Base-by-base conservation (phyloP, 768 basidiomycete species). In the Suillus alpinus region DNA sequence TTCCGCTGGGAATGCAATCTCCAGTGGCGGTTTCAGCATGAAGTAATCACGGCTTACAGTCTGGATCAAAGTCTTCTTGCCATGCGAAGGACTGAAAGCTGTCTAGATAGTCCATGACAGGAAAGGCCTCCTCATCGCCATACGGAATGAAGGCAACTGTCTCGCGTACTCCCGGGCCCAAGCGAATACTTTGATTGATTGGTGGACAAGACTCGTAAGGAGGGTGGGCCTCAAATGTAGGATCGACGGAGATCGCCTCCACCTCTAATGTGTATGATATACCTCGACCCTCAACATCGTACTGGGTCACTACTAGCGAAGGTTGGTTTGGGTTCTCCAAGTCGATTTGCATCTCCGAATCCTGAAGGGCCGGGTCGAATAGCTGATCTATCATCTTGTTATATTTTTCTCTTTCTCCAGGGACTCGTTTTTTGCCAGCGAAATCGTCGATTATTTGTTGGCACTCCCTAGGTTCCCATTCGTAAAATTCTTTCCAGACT, bases 161-260 rank as follows among this genome's bases (percentile, higher is more conserved):
- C 1, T 63, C 1, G 3, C 49, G 60, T 6, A 65, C 50, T 4
- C 10, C 2, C 10, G 6, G 12, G 16, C 65, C 2, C 9, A 6
- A 13, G 16, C 65, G 32, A 46, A 76, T 62, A 59, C 73, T 83
- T 18, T 69, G 66, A 1, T 76, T 74, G 1, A 69, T 60, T 0
- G 84, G 79, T 0, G 84, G 73, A 63, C 84, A 86, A n/a, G 72
- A 72, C 16, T 80, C 78, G 62, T 85, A 85, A 1, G 59, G 44
- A 0, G 76, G 70, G 40, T 75, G 70, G 4, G 75, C 66, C 18
- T 52, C 40, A 44, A 64, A 20, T 34, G 36, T 10, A 43, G 36
- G 6, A 26, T 67, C 62, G 16, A 71, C 18, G 29, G 60, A 60
- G 47, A 64, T 40, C n/a, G 66, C 60, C 53, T 68, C 65, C 5